Percentiles rank a stretch among this genome's conserved stretches.
Evolutionary conservation across 257 asterid genomes (phyloP).

Genomic region (Przewalskia tangutica): DNA sequence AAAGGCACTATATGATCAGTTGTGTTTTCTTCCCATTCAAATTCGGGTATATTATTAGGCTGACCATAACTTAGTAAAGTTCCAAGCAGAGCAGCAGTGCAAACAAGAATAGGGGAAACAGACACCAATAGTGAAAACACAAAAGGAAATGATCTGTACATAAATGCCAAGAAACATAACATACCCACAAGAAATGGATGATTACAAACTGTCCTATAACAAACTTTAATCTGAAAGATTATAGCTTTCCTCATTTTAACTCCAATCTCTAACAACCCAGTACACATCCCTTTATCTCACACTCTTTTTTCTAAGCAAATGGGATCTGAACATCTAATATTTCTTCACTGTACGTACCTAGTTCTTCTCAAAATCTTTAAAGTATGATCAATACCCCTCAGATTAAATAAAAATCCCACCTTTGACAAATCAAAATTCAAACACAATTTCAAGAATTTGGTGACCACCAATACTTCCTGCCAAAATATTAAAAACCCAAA

Average conservation of each 20-base stretch:
- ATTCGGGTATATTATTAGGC: constrained; percentile 53
- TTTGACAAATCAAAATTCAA: constrained; percentile 35
- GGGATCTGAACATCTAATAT: background rate
- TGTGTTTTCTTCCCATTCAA: constrained; percentile 41
- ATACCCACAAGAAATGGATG: constrained; percentile 72
- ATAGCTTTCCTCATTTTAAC: constrained; percentile 41
- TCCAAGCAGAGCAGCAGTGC: constrained; percentile 89
- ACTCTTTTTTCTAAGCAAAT: background rate
- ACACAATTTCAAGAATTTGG: background rate
- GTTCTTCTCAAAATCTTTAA: too few relatives aligned
- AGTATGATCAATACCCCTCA: background rate
- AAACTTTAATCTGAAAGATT: constrained; percentile 32
- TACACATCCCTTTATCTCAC: constrained; percentile 25
- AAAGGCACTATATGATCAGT: constrained; percentile 23
- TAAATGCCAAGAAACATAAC: constrained; percentile 51
- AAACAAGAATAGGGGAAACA: constrained; percentile 67
- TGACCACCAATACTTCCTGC: background rate
- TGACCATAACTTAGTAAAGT: constrained; percentile 78
- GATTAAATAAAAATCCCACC: constrained; percentile 13
- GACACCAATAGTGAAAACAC: constrained; percentile 60
- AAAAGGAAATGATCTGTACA: constrained; percentile 65
- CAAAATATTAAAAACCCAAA: background rate
- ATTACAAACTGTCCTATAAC: constrained; percentile 50
- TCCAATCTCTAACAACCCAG: constrained; percentile 37
- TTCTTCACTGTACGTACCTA: background rate